Base-by-base conservation (phyloP, 176 grass and related monocot species). In the Carex pumila region DNA sequence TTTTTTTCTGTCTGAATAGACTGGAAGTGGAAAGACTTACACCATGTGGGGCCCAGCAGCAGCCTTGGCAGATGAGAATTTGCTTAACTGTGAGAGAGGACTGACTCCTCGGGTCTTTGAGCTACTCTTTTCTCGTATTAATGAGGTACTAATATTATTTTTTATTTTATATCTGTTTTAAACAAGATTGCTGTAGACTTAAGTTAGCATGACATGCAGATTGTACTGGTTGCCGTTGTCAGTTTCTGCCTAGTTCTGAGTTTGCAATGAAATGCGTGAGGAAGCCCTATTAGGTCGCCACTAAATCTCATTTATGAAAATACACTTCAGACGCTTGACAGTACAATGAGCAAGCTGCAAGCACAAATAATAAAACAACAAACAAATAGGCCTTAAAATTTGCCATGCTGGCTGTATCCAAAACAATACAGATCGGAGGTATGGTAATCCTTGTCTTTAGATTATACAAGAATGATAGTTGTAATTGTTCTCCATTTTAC, bases 11-110 rank as follows among this genome's bases (percentile, higher is more conserved):
- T 78, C 52, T 90, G 62, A 70, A 89, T 87, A 99, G 96, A 95
- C 96, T 65, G 93, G 96, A 84, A 99, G 96, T 87, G 96, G 96
- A 13, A 99, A 99, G 78, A 99, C 96, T 15, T 95, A 99, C 71
- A 95, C 96, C 19, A 99, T 99, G 96, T 99, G 91, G 96, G 96
- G 96, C 19, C 96, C 93, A 66, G 57, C 90, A 21, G 87, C 84
- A 52, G 96, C 96, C 64, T 82, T 99, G 71, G 90, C 83, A 22
- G 96, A 93, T 83, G 93, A 92, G 22, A 54, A 61, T 82, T 93
- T 85, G 18, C 25, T 76, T 13, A 88, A 80, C 83, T 82, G 79
- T 18, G 88, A 99, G 39, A 90, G 93, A 85, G 96, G 96, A 14
- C 50, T 99, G 80, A 94, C 96, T 72, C 96, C 96, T 3, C 96